These are phyloP conservation scores for Gaeumannomyces tritici DNA, from an alignment of 2,329 filamentous ascomycete genomes.

Conservation along the genomic window DNA sequence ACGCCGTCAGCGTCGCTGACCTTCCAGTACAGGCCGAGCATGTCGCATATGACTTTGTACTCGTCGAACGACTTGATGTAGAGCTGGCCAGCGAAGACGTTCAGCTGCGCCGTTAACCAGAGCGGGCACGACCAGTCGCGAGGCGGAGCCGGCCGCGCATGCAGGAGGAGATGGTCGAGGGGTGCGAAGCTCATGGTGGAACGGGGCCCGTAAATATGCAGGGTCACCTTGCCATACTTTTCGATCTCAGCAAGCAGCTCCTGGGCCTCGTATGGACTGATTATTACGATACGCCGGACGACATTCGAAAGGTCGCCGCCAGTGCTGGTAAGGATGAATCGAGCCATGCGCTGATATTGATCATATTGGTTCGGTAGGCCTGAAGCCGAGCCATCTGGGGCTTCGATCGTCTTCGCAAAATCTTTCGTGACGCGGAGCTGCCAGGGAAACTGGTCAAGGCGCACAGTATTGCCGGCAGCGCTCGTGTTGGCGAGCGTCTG, in stretches of 20 bases:
- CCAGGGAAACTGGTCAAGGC: slow-evolving; percentile 25
- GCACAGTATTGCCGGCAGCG: slow-evolving; percentile 20
- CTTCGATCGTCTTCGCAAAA: slow-evolving; percentile 29
- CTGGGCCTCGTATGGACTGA: slow-evolving; percentile 54
- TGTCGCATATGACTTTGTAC: slow-evolving; percentile 41
- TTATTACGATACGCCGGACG: slow-evolving; percentile 31
- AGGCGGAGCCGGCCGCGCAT: slow-evolving; percentile 21
- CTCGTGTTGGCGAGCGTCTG: slow-evolving; percentile 24
- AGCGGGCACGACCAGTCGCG: slow-evolving; percentile 9
- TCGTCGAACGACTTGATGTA: slow-evolving; percentile 46
- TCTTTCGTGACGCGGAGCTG: slow-evolving; percentile 38
- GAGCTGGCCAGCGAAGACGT: slow-evolving; percentile 59
- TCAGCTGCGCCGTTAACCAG: slow-evolving; percentile 36
- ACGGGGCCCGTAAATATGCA: slow-evolving; percentile 44
- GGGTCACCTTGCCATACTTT: slow-evolving; percentile 18
- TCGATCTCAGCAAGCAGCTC: slow-evolving; percentile 30
- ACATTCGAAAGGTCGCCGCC: slow-evolving; percentile 4
- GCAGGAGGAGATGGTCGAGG: slow-evolving; percentile 37
- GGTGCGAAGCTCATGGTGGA: slow-evolving; percentile 22
- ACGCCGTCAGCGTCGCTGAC: background rate
- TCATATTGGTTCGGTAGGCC: background rate
- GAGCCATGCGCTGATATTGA: slow-evolving; percentile 27
- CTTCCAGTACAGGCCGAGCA: slow-evolving; percentile 28
- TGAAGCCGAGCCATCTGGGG: too few relatives aligned
- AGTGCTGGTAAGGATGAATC: slow-evolving; percentile 38